Evolutionary conservation across 2,329 filamentous ascomycete genomes (phyloP), one percentile per base, ranked within the genome.

Genomic region (Colletotrichum noveboracense): DNA sequence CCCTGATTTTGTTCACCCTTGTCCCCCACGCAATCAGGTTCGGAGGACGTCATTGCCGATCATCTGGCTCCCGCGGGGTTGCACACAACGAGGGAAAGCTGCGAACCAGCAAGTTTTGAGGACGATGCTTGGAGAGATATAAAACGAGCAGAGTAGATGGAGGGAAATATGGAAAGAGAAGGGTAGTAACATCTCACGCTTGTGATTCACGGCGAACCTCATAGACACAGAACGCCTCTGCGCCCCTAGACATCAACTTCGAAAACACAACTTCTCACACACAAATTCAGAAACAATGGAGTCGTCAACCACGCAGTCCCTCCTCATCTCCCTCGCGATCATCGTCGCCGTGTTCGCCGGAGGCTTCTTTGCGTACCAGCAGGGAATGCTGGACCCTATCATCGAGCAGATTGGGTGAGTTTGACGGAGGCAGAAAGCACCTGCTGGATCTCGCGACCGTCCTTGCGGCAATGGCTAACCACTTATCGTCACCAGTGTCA

Each of bases 331-430:
- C 26, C 75, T 83, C 62, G 66, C 81, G 24, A 76, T 80, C 36
- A 72, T 81, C 38, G 70, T 81, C 56, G 79, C 81, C 32, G 55
- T 84, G 56, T 71, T 84, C 48, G 80, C 80, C 14, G 80, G 80
- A 10, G 80, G 80, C 14, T 80, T 83, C 68, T 82, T 80, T 24
- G 85, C 84, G 16, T 86, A 86, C 78, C 77, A 82, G n/a, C 78
- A 84, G 69, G 85, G 85, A 64, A 80, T 81, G 65, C 77, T 85
- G 61, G 83, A 87, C 74, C 83, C 84, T 3, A 72, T 84, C 28
- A 84, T 87, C 67, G 83, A 85, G 73, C 79, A 83, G 74, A 69
- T 86, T 60, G 83, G 82, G 74, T 76, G 32, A 70, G 74, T 74
- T 34, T 8, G 13, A 18, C 26, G 21, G 12, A 13, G 48, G 14